Conservation (phyloP, 106 monocot genomes). For the Platanthera zijinensis region DNA sequence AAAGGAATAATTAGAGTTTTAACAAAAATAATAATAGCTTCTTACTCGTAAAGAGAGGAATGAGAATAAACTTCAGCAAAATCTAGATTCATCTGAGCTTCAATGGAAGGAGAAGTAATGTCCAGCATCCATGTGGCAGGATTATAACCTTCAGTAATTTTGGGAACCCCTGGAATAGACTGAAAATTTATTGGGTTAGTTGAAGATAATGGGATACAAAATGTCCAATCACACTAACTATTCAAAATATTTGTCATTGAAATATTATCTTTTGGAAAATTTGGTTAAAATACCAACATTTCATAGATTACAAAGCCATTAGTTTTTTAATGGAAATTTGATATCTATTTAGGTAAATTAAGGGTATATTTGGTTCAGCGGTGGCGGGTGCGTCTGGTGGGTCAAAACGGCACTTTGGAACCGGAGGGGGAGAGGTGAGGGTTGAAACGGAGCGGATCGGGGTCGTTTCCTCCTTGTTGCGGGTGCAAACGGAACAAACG, state of each 20-base stretch:
- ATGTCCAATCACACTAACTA: background rate
- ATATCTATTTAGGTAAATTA: background rate
- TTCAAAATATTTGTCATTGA: background rate
- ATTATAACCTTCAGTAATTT: slow-evolving; percentile 65
- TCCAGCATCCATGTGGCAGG: slow-evolving; percentile 99
- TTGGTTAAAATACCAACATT: background rate
- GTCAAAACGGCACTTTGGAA: too few relatives aligned
- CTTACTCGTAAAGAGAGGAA: slow-evolving; percentile 60
- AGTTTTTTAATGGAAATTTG: background rate
- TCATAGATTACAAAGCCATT: background rate
- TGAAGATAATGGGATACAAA: background rate
- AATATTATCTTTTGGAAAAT: background rate
- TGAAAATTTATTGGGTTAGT: slow-evolving; percentile 15
- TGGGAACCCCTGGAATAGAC: slow-evolving; percentile 71
- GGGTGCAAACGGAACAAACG: too few relatives aligned
- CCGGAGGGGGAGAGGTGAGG: too few relatives aligned
- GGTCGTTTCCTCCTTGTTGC: too few relatives aligned
- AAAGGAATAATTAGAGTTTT: background rate
- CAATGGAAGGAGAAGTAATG: slow-evolving; percentile 42
- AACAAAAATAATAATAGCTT: background rate
- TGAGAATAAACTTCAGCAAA: slow-evolving; percentile 67
- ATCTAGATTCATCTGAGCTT: slow-evolving; percentile 43
- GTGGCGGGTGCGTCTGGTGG: too few relatives aligned
- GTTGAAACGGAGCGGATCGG: too few relatives aligned
- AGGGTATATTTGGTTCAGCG: too few relatives aligned